A percentile compares a stretch with the other conserved stretches of the same genome.
phyloP scores from a whole-genome alignment of 2,329 filamentous ascomycete genomes.

The Fusarium keratoplasticum region DNA sequence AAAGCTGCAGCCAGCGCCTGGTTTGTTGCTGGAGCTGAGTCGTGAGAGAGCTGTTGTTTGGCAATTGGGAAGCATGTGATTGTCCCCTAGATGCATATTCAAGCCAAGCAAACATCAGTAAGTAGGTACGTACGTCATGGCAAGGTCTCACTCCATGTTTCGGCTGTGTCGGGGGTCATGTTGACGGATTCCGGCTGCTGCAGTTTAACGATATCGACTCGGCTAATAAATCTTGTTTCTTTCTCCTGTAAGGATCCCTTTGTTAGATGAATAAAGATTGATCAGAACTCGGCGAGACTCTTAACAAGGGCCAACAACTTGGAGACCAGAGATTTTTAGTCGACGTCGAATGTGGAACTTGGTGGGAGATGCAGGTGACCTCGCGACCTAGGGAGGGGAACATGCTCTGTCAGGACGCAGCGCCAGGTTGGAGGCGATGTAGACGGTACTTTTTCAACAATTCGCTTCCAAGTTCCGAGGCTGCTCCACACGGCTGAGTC shows the following conservation, averaged over 20 bases:
- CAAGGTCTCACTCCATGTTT: constrained; percentile 15
- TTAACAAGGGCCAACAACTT: constrained; percentile 11
- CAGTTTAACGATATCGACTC: neutral
- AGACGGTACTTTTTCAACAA: constrained; percentile 20
- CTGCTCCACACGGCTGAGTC: constrained; percentile 29
- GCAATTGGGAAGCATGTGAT: constrained; percentile 43
- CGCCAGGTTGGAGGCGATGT: constrained; percentile 24
- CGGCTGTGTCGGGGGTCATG: constrained; percentile 32
- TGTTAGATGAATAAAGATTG: neutral
- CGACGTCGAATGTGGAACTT: constrained; percentile 30
- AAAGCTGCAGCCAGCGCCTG: neutral
- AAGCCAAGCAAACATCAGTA: neutral
- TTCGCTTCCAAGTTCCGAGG: constrained; percentile 31
- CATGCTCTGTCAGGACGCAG: constrained; percentile 12
- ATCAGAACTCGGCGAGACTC: constrained; percentile 4
- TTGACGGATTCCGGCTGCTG: constrained; percentile 19
- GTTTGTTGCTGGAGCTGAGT: constrained; percentile 23
- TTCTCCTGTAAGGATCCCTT: neutral
- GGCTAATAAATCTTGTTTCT: neutral
- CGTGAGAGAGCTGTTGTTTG: constrained; percentile 30
- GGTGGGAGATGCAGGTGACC: constrained; percentile 42
- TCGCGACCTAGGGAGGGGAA: constrained; percentile 26
- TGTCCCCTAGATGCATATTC: constrained; percentile 40
- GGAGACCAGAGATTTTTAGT: constrained; percentile 27
- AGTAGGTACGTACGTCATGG: constrained; percentile 28